These are phyloP conservation scores for Trichomonas tenax DNA, from an alignment of 208 protist genomes.

Conservation along the genomic window DNA sequence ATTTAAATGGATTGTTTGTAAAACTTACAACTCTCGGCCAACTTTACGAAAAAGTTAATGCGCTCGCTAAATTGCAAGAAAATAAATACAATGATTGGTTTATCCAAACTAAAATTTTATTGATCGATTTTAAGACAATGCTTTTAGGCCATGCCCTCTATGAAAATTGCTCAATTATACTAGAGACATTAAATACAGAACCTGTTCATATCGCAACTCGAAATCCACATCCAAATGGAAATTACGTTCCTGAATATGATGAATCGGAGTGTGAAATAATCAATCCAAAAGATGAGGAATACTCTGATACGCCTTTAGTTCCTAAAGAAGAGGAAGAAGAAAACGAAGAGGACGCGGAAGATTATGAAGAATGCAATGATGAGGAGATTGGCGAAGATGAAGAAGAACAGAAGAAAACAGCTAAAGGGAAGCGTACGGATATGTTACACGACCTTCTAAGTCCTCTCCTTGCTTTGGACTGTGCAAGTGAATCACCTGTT, in stretches of 20 bases:
- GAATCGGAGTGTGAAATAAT: not conserved
- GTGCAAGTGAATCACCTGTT: not conserved
- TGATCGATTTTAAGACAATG: not conserved
- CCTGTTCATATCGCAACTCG: not conserved
- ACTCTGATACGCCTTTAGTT: not conserved
- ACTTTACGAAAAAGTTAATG: not conserved
- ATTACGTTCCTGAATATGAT: not conserved
- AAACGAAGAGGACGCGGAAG: not conserved
- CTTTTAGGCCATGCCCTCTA: not conserved
- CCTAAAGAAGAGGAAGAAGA: not conserved
- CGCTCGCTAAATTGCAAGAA: not conserved
- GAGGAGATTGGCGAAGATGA: not conserved
- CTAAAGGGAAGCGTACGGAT: not conserved
- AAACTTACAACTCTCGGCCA: not conserved
- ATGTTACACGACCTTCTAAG: not conserved
- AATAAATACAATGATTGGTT: not conserved
- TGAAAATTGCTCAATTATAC: not conserved
- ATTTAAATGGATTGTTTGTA: not conserved
- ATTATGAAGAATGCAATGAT: not conserved
- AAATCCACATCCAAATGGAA: not conserved
- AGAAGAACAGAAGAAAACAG: not conserved
- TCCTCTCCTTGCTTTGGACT: not conserved
- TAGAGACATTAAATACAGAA: not conserved
- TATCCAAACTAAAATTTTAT: not conserved
- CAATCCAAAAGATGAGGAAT: not conserved